Evolutionary conservation across 495 filamentous ascomycete genomes (phyloP).

Genomic region (Pseudomonodictys pantanalensis): DNA sequence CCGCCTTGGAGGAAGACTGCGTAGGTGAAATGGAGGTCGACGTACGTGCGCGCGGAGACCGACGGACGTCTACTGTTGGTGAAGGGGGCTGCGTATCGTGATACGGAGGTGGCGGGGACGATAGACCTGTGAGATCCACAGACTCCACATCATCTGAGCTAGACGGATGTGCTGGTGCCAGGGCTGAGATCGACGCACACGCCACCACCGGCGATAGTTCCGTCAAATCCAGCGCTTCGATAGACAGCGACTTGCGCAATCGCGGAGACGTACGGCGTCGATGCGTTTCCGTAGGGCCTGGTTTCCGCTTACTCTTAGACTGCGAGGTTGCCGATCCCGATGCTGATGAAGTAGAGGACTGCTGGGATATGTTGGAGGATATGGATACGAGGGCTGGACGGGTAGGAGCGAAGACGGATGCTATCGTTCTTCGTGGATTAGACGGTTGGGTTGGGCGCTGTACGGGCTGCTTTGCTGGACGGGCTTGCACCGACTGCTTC

Average conservation of each 20-base stretch:
- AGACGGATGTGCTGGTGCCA: too few species aligned
- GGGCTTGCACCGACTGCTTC: too few species aligned
- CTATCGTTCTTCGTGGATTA: conserved; percentile 1
- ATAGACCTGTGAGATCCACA: conserved; percentile 14
- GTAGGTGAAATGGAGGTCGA: conserved; percentile 4
- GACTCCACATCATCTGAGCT: not conserved
- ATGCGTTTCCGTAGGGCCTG: not conserved
- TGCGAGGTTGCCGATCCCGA: not conserved
- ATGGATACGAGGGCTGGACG: conserved; percentile 22
- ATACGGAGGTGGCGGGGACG: not conserved
- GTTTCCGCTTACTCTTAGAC: not conserved
- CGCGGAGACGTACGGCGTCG: conserved; percentile 4
- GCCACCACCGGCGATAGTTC: too few species aligned
- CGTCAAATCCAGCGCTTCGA: too few species aligned
- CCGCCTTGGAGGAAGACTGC: not conserved
- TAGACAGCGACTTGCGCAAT: conserved; percentile 1
- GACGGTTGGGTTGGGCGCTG: conserved; percentile 20
- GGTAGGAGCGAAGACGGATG: not conserved
- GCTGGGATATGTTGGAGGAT: conserved; percentile 25
- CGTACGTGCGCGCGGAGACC: conserved; percentile 27
- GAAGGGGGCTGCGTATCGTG: conserved; percentile 3
- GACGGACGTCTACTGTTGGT: conserved; percentile 5
- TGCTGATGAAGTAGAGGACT: not conserved
- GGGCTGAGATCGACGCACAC: too few species aligned
- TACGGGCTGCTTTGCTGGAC: too few species aligned